Base-by-base conservation (phyloP, 129 eudicot genomes). In the Escallonia rubra region DNA sequence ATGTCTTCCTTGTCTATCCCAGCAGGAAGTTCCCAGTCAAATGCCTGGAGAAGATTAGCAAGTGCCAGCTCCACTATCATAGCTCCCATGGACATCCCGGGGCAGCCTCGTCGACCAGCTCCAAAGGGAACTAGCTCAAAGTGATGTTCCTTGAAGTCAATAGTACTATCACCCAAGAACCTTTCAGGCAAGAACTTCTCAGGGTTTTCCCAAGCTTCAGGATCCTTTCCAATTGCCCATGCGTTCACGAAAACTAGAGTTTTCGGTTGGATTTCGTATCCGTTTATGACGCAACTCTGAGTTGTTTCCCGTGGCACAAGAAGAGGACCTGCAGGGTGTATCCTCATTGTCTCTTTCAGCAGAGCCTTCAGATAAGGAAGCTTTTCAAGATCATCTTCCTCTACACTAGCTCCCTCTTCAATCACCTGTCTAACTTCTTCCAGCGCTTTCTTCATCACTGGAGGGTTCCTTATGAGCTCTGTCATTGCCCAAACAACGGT, bases 181-280 rank as follows among this genome's bases (percentile, higher is more conserved):
- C 85, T 80, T 68, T 75, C 85, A 6, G 85, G 85, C 71, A 75
- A 76, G 53, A 80, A 76, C 6, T 65, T 61, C 23, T 57, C 49
- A 0, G 81, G 72, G 13, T 76, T 66, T 3, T 80, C 78, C 85
- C 80, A 80, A 2, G 66, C 66, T 6, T 80, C 74, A 0, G 85
- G 85, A 56, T 80, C 85, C 45, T 80, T 52, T 7, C 81, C 81
- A 12, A 80, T 80, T 23, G 81, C 85, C 85, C 81, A 81, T 0
- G 73, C 81, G 2, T 81, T 81, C 5, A 81, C 76, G 3, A 72
- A 76, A 43, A 72, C 11, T 64, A 72, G 85, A 9, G 85, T 76
- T 8, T 61, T 61, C 63, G 76, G 76, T 15, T 78, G 81, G 9
- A 80, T 63, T 39, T 71, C 61, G 14, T 80, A 80, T 2, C 85